phyloP scores from a whole-genome alignment of 192 early-diverging fungal genomes.

The Dispira simplex region DNA sequence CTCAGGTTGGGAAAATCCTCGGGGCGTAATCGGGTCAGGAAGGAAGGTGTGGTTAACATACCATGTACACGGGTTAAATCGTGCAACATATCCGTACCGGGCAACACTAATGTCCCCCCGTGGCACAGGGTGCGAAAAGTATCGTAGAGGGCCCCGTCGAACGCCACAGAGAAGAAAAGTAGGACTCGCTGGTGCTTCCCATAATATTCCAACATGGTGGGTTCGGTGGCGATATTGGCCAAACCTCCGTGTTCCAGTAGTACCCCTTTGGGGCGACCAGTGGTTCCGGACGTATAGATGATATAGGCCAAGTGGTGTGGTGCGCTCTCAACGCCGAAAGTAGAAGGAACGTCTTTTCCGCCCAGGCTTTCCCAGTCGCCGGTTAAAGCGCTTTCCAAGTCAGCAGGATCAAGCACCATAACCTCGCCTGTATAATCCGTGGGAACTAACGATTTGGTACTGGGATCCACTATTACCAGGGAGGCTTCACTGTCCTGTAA shows the following conservation, averaged over 20 bases:
- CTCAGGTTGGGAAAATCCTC: neutral
- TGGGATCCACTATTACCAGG: neutral
- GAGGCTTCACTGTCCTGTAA: neutral
- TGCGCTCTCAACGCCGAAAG: neutral
- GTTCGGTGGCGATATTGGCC: neutral
- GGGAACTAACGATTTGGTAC: no score
- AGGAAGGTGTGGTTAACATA: neutral
- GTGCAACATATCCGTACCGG: neutral
- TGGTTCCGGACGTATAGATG: constrained; percentile 5
- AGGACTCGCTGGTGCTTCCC: neutral
- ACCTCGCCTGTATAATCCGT: neutral
- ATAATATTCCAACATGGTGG: neutral
- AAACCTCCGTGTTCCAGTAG: neutral
- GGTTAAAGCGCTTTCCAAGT: neutral
- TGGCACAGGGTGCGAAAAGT: neutral
- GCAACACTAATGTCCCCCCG: constrained; percentile 2
- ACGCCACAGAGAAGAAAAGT: neutral
- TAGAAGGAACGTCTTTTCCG: neutral
- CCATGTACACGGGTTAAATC: neutral
- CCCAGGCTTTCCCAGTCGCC: neutral
- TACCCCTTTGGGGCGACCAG: constrained; percentile 7
- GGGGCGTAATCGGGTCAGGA: neutral
- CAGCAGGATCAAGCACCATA: neutral
- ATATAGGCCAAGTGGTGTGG: neutral
- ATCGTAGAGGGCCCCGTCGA: neutral